Conservation (phyloP, 1,139 yeast genomes). For the Blastobotrys serpentis region DNA sequence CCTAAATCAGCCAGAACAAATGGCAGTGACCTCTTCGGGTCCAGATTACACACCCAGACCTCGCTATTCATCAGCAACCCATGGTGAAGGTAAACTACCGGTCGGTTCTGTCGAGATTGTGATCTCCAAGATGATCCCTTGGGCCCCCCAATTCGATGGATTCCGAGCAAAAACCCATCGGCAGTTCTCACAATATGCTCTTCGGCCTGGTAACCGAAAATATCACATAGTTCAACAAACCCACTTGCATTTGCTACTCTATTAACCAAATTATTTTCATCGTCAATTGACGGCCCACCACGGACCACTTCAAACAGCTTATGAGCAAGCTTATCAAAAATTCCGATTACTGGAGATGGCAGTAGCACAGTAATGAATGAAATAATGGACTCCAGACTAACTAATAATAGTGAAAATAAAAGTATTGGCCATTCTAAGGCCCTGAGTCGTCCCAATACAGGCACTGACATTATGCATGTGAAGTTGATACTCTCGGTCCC, state of each 20-base stretch:
- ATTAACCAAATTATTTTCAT: slow-evolving; percentile 26
- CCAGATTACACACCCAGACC: slow-evolving; percentile 70
- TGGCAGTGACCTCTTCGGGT: slow-evolving; percentile 66
- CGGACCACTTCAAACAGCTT: slow-evolving; percentile 22
- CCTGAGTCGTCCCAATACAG: slow-evolving; percentile 33
- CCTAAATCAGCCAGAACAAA: slow-evolving; percentile 74
- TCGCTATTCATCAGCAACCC: slow-evolving; percentile 91
- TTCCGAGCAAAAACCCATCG: slow-evolving; percentile 54
- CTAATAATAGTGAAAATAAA: slow-evolving; percentile 35
- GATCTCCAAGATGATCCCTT: slow-evolving; percentile 35
- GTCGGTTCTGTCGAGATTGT: slow-evolving; percentile 33
- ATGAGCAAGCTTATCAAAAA: slow-evolving; percentile 28
- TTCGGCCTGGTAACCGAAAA: slow-evolving; percentile 63
- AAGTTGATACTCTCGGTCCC: neutral
- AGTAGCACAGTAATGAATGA: slow-evolving; percentile 36
- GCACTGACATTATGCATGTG: slow-evolving; percentile 25
- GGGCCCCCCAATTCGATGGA: slow-evolving; percentile 51
- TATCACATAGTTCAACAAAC: slow-evolving; percentile 61
- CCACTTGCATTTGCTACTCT: slow-evolving; percentile 40
- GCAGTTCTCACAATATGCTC: slow-evolving; percentile 68
- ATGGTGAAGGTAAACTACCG: slow-evolving; percentile 79
- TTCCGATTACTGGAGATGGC: slow-evolving; percentile 33
- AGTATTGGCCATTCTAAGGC: slow-evolving; percentile 37
- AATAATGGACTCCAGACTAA: slow-evolving; percentile 34
- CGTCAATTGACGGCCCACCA: slow-evolving; percentile 25